Conservation (phyloP, 441 rosid species). For the Capsella rubella region DNA sequence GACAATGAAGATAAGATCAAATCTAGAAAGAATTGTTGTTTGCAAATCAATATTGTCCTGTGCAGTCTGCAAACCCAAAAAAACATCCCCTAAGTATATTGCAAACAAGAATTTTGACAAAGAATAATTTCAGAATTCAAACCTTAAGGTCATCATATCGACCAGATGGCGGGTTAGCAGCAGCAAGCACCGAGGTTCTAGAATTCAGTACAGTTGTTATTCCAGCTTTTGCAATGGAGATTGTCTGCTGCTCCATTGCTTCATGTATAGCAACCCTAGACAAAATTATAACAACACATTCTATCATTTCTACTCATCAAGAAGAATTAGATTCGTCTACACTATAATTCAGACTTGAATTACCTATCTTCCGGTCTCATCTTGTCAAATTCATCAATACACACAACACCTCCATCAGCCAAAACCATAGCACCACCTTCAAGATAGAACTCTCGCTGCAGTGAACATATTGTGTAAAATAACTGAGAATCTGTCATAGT, state of each 20-base stretch:
- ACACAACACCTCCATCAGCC: conserved; percentile 99
- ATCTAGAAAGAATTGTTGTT: conserved; percentile 95
- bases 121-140: conserved; percentile 17
- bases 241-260: conserved; percentile 99
- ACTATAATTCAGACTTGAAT: conserved; percentile 23
- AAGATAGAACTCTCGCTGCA: conserved; percentile 95
- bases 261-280: conserved; percentile 98
- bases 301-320: conserved; percentile 2
- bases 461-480: conserved; percentile 22
- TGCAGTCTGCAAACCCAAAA: conserved; percentile 68
- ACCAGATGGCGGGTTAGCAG: conserved; percentile 98
- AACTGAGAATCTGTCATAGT: conserved; percentile 21
- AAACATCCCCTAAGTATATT: conserved; percentile 23
- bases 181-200: conserved; percentile 97
- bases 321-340: not conserved
- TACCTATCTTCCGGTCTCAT: conserved; percentile 99
- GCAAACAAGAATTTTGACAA: conserved; percentile 17
- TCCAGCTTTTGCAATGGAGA: conserved; percentile 99
- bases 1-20: conserved; percentile 94
- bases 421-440: conserved; percentile 99
- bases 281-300: not conserved
- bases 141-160: conserved; percentile 99
- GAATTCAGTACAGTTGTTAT: conserved; percentile 97
- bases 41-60: conserved; percentile 98
- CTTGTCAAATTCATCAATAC: conserved; percentile 97